Evolutionary conservation across 192 early-diverging fungal genomes (phyloP).

Genomic region (Backusella liffmaniae): DNA sequence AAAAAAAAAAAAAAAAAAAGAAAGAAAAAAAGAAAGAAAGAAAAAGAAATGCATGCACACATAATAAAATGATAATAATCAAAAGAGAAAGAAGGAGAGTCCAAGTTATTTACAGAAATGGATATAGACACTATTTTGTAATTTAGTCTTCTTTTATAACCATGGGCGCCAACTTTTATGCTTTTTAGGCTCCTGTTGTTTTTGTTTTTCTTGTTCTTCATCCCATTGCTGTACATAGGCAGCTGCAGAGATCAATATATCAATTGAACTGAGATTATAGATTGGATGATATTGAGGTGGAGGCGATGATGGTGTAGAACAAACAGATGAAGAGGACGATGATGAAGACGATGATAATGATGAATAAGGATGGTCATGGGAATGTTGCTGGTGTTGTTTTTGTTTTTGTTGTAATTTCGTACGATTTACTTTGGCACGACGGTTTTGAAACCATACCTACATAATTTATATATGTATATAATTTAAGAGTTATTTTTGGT

Average conservation of each 20-base stretch:
- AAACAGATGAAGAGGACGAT: constrained; percentile 6
- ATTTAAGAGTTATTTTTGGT: constrained; percentile 12
- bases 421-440: constrained; percentile 78
- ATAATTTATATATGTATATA: neutral
- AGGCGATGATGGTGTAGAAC: constrained; percentile 7
- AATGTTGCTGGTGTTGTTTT: constrained; percentile 11
- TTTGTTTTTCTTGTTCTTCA: constrained; percentile 19
- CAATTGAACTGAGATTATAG: constrained; percentile 23
- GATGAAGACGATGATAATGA: constrained; percentile 13
- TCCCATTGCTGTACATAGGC: constrained; percentile 41
- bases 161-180: constrained; percentile 18
- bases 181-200: neutral
- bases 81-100: neutral
- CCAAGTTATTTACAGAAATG: neutral
- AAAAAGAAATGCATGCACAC: constrained; percentile 7
- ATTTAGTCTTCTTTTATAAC: constrained; percentile 1
- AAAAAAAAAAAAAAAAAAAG: constrained; percentile 7
- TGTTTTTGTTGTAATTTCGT: constrained; percentile 16
- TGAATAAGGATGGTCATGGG: constrained; percentile 4
- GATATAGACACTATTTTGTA: neutral
- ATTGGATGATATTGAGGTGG: neutral
- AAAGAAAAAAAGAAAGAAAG: constrained; percentile 8
- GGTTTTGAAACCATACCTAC: constrained; percentile 87
- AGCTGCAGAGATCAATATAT: constrained; percentile 39
- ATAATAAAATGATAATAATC: neutral